Evolutionary conservation across 2,329 filamentous ascomycete genomes (phyloP).

Genomic region (Raffaelea deltoideospora): DNA sequence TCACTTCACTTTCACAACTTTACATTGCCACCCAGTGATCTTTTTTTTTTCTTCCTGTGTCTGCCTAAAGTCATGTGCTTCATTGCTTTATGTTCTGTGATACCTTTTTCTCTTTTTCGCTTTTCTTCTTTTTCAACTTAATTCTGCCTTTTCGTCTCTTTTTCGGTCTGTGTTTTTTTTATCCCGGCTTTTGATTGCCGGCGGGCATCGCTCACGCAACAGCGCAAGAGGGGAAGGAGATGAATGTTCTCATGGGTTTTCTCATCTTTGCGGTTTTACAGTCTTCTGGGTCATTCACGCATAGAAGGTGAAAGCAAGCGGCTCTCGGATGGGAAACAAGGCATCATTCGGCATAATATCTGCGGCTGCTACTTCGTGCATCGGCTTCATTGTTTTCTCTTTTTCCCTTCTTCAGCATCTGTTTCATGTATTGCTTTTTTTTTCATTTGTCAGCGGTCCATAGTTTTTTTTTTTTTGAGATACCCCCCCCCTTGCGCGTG

Average conservation of each 20-base stretch:
- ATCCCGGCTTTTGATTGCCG: neutral
- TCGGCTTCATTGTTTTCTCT: neutral
- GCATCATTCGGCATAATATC: neutral
- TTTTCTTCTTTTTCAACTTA: no score
- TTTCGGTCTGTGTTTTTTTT: neutral
- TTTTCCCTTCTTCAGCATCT: neutral
- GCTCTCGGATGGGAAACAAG: neutral
- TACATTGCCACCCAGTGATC: no score
- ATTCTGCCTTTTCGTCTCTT: no score
- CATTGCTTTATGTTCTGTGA: neutral
- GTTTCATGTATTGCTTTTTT: neutral
- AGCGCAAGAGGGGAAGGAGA: neutral
- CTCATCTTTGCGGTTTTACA: neutral
- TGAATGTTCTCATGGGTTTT: neutral
- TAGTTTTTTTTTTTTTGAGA: neutral
- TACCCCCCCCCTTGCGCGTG: neutral
- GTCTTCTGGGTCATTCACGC: no score
- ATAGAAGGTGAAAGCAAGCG: no score
- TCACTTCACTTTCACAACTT: no score
- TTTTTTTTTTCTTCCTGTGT: neutral
- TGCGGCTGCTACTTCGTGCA: no score
- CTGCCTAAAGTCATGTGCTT: neutral
- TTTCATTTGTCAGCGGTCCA: neutral
- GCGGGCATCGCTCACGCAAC: neutral
- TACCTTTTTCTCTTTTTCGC: no score